A percentile compares a stretch with the other conserved stretches of the same genome.
Evolutionary conservation across 2,329 filamentous ascomycete genomes (phyloP).

Genomic region (Pestalotiopsis sp.): DNA sequence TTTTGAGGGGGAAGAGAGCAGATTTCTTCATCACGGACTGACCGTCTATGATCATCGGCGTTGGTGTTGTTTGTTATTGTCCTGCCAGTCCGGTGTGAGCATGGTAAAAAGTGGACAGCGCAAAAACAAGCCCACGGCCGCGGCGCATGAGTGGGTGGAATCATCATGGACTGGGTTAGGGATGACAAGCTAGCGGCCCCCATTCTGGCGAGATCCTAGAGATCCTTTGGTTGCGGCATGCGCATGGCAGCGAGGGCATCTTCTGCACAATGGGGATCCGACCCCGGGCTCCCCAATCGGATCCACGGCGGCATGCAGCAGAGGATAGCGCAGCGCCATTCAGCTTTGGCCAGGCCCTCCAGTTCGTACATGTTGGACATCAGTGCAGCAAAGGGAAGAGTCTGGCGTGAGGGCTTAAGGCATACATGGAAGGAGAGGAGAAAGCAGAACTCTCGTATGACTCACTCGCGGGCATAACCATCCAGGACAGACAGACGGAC

Average conservation of each 20-base stretch:
- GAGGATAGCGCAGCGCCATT: conserved; percentile 8
- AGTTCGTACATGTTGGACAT: conserved; percentile 26
- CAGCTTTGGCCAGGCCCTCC: conserved; percentile 10
- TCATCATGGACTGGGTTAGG: conserved; percentile 10
- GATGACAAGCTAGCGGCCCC: conserved; percentile 12
- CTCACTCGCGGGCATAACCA: conserved; percentile 17
- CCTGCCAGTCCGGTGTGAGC: conserved; percentile 4
- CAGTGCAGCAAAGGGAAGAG: conserved; percentile 25
- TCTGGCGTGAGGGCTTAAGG: conserved; percentile 3
- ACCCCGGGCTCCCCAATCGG: conserved; percentile 13
- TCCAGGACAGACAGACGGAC: background rate
- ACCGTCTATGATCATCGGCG: conserved; percentile 6
- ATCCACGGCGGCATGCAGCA: conserved; percentile 3
- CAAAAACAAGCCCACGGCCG: background rate
- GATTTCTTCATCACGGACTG: conserved; percentile 1
- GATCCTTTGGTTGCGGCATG: conserved; percentile 12
- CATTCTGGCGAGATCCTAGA: background rate
- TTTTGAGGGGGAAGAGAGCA: conserved; percentile 2
- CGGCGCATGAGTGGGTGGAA: conserved; percentile 10
- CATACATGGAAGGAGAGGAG: conserved; percentile 10
- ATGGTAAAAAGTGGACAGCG: background rate
- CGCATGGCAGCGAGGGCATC: background rate
- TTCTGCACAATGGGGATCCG: conserved; percentile 1
- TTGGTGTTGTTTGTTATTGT: conserved; percentile 11
- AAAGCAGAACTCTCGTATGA: conserved; percentile 18